Evolutionary conservation across 257 asterid species (phyloP), one percentile per base, ranked within the genome.

Genomic region (Anisodus tanguticus): DNA sequence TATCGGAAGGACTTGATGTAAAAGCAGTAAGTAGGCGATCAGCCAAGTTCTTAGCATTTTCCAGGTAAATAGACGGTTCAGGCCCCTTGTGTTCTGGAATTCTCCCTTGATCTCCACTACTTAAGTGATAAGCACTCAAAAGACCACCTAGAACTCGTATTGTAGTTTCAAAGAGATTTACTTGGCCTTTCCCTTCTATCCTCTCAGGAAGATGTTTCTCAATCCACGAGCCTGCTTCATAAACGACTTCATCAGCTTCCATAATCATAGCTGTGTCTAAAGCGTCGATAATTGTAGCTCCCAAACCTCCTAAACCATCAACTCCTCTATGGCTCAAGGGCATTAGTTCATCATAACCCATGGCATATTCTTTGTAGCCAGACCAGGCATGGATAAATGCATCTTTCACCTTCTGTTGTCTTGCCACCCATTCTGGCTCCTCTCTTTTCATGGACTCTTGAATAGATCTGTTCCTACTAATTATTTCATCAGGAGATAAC

Each of bases 281-380:
- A 84, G 99, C 95, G 88, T 97, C 99, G 77, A 95, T 93, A 70
- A 95, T 17, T 8, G 99, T 94, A 84, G 98, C 99, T 85, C 99
- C 98, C 84, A 97, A 87, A 85, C 99, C 98, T 85, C 99, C 98
- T 86, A 97, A 89, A 62, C 97, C 95, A 82, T 97, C 95, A 81
- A 83, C 67, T 83, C 99, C 99, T 87, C 89, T 88, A 41, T 82
- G 91, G 91, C 97, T 97, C 81, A 95, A 64, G 67, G 98, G 99
- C 98, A 95, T 97, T 87, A 97, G 97, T 86, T 97, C 98, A 88
- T 97, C 98, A 84, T 92, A 91, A 53, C 98, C 98, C 97, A 93
- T 97, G 19, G 98, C 92, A 85, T 92, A 88, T 59, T 70, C 80
- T 70, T 85, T 90, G 87, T 97, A 97, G 68, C 98, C 98, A 82